phyloP scores from a whole-genome alignment of 2,329 filamentous ascomycete genomes.

The Aureobasidium vineae region DNA sequence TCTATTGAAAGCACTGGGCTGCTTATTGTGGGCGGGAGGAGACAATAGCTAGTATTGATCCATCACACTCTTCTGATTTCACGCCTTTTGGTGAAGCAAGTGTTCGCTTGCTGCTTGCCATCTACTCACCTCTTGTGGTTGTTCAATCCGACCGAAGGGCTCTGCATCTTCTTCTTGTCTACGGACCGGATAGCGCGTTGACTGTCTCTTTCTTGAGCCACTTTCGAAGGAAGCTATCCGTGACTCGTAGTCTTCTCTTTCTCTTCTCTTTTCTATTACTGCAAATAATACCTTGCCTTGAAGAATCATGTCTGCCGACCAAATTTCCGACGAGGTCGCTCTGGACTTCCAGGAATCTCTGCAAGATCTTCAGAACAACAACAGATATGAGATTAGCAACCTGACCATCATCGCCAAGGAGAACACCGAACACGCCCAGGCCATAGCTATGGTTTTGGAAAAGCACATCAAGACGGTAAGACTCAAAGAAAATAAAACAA shows the following conservation, averaged over 20 bases:
- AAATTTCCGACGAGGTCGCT: conserved; percentile 83
- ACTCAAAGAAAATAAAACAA: background rate
- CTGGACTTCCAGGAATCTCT: conserved; percentile 93
- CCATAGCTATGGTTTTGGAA: conserved; percentile 85
- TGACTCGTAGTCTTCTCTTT: conserved; percentile 27
- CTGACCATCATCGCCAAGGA: conserved; percentile 96
- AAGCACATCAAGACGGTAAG: conserved; percentile 95
- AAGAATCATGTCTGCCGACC: conserved; percentile 42
- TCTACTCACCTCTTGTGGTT: conserved; percentile 24
- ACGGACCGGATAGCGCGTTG: conserved; percentile 26
- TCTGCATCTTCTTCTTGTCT: conserved; percentile 4
- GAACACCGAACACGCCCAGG: conserved; percentile 91
- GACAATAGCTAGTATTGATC: conserved; percentile 52
- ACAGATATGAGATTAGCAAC: conserved; percentile 94
- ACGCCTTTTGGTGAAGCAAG: conserved; percentile 25
- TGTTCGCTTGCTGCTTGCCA: conserved; percentile 18
- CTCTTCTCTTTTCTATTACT: conserved; percentile 22
- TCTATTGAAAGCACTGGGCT: conserved; percentile 6
- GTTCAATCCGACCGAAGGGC: conserved; percentile 16
- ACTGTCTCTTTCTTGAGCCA: conserved; percentile 20
- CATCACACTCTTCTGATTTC: conserved; percentile 40
- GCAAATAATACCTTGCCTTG: conserved; percentile 32
- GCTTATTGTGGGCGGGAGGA: conserved; percentile 26
- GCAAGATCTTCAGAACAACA: conserved; percentile 86
- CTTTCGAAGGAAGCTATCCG: conserved; percentile 25